Conservation (phyloP, 1,284 basidiomycete species). For the Cryptococcus sp. region DNA sequence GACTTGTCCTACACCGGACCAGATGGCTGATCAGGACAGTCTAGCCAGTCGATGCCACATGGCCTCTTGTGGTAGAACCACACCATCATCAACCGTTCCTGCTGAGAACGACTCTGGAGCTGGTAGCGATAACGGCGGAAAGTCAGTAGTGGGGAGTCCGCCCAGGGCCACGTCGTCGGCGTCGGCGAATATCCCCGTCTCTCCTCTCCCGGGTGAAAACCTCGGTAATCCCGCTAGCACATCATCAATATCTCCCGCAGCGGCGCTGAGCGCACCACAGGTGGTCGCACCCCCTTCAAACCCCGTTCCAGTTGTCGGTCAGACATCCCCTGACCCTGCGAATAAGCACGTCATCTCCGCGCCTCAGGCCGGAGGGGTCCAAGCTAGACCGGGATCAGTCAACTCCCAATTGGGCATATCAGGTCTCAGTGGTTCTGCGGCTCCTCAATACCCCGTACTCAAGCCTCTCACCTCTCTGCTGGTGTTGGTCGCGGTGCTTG, state of each 20-base stretch:
- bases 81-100: background rate
- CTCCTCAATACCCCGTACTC: background rate
- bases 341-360: background rate
- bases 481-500: background rate
- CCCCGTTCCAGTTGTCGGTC: constrained; percentile 1
- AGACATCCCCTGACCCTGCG: background rate
- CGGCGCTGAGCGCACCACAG: background rate
- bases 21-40: constrained; percentile 9
- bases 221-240: background rate
- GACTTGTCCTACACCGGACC: constrained; percentile 14
- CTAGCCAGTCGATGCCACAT: constrained; percentile 21
- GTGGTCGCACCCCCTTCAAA: background rate
- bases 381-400: too few relatives aligned
- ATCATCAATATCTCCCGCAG: background rate
- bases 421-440: background rate
- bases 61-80: constrained; percentile 4
- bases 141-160: constrained; percentile 4
- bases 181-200: constrained; percentile 18
- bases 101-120: background rate
- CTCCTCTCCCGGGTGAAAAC: constrained; percentile 24
- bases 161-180: background rate
- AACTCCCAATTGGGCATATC: background rate
- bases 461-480: background rate
- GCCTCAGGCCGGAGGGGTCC: too few relatives aligned
- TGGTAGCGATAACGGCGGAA: background rate